phyloP scores from a whole-genome alignment of 805 yeast genomes.

The Myxozyma neotropica region DNA sequence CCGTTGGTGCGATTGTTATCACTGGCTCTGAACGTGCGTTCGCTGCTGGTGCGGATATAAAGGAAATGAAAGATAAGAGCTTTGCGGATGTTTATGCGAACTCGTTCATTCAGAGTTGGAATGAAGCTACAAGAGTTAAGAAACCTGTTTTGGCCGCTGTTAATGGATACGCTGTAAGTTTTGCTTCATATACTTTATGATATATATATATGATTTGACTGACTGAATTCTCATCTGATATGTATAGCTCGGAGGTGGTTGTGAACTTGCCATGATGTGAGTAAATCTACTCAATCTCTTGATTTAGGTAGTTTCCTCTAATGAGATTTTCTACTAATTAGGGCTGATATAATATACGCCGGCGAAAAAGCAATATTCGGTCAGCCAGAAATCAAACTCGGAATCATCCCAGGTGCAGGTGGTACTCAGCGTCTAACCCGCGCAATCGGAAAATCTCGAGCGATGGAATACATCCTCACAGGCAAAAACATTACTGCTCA shows the following conservation, averaged over 20 bases:
- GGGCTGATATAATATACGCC: slow-evolving; percentile 54
- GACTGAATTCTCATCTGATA: neutral
- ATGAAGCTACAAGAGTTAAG: slow-evolving; percentile 44
- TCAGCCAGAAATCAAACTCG: slow-evolving; percentile 58
- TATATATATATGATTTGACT: neutral
- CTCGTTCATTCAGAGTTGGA: slow-evolving; percentile 48
- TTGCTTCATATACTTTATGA: neutral
- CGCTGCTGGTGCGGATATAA: slow-evolving; percentile 61
- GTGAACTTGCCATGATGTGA: slow-evolving; percentile 57
- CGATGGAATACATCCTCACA: slow-evolving; percentile 54
- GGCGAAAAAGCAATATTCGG: slow-evolving; percentile 55
- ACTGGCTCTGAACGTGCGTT: slow-evolving; percentile 53
- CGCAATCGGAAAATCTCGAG: slow-evolving; percentile 54
- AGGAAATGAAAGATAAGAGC: slow-evolving; percentile 50
- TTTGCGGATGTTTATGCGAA: slow-evolving; percentile 44
- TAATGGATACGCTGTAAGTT: slow-evolving; percentile 50
- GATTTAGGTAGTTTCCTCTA: no score
- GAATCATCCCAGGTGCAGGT: slow-evolving; percentile 55
- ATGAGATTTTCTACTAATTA: neutral
- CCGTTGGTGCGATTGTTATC: slow-evolving; percentile 51
- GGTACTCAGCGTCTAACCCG: slow-evolving; percentile 56
- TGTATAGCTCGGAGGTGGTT: slow-evolving; percentile 55
- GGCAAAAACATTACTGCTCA: slow-evolving; percentile 50
- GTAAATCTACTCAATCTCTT: no score
- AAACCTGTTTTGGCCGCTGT: slow-evolving; percentile 60